Evolutionary conservation across 139 green algal species (phyloP).

Genomic region (Tetraselmis striata): DNA sequence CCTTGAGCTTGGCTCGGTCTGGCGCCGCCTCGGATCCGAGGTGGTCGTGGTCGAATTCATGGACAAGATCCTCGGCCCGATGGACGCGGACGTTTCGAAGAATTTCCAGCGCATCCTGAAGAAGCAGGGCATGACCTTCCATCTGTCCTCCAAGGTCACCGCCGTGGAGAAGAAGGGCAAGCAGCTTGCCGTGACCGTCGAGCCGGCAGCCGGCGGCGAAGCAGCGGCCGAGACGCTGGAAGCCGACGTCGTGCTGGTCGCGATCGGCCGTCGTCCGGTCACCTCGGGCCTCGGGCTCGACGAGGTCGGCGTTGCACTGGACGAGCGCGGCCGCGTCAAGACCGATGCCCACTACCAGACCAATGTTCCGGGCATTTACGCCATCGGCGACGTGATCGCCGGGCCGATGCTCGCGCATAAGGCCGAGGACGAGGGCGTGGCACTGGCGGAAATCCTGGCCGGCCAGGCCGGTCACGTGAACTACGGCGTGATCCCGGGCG

Average conservation of each 20-base stretch:
- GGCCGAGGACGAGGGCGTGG: conserved; percentile 98
- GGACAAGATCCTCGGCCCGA: conserved; percentile 80
- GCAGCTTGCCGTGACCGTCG: too few species aligned
- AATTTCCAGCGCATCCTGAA: conserved; percentile 82
- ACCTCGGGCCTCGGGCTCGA: conserved; percentile 78
- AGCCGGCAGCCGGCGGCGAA: conserved; percentile 64
- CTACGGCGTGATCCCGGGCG: conserved; percentile 91
- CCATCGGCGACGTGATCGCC: conserved; percentile 70
- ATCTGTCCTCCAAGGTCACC: too few species aligned
- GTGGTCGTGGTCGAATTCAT: conserved; percentile 96
- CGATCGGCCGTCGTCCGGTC: conserved; percentile 70
- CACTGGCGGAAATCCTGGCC: conserved; percentile 86
- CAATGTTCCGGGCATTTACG: conserved; percentile 33
- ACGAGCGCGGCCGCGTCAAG: conserved; percentile 57
- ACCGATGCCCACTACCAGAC: conserved; percentile 72
- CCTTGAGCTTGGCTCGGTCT: conserved; percentile 96
- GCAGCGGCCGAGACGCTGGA: conserved; percentile 61
- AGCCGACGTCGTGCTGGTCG: conserved; percentile 89
- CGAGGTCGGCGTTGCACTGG: conserved; percentile 63
- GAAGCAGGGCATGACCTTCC: conserved; percentile 99
- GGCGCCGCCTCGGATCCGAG: conserved; percentile 79
- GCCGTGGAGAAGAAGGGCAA: too few species aligned
- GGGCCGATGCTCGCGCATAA: conserved; percentile 99
- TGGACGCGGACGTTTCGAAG: conserved; percentile 83
- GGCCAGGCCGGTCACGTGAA: conserved; percentile 92